phyloP scores from a whole-genome alignment of 1,139 yeast genomes.

The Suhomyces guaymorum region DNA sequence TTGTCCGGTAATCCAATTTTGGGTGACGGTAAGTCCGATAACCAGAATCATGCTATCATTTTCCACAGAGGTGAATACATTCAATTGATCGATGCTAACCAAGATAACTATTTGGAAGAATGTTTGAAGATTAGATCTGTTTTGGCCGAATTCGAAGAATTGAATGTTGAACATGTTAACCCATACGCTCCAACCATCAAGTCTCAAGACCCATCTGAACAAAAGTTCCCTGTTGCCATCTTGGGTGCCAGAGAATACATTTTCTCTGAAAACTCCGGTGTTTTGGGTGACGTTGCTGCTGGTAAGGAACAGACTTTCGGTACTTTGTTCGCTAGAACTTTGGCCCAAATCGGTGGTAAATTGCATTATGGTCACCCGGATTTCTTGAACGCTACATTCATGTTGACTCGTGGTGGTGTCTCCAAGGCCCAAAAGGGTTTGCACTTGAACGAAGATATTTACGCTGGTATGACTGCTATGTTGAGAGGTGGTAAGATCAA shows the following conservation, averaged over 20 bases:
- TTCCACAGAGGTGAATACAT: conserved; percentile 99
- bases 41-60: conserved; percentile 94
- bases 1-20: conserved; percentile 97
- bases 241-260: conserved; percentile 99
- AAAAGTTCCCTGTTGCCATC: conserved; percentile 87
- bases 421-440: conserved; percentile 98
- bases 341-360: conserved; percentile 98
- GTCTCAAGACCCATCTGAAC: conserved; percentile 34
- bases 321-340: conserved; percentile 94
- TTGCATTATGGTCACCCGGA: conserved; percentile 99
- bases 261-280: conserved; percentile 98
- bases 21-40: conserved; percentile 99
- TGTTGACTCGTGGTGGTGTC: conserved; percentile 99
- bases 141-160: conserved; percentile 95
- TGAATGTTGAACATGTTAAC: conserved; percentile 80
- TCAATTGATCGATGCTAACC: conserved; percentile 97
- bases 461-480: conserved; percentile 98
- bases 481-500: conserved; percentile 98
- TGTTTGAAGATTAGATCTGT: conserved; percentile 97
- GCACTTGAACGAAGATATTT: conserved; percentile 98
- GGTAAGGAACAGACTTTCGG: conserved; percentile 99
- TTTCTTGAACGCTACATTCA: conserved; percentile 89
- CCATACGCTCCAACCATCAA: conserved; percentile 71
- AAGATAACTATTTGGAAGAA: conserved; percentile 97
- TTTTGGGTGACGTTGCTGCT: conserved; percentile 98